Conservation (phyloP, 2,329 filamentous ascomycete species). For the Aspergillus caelatus region DNA sequence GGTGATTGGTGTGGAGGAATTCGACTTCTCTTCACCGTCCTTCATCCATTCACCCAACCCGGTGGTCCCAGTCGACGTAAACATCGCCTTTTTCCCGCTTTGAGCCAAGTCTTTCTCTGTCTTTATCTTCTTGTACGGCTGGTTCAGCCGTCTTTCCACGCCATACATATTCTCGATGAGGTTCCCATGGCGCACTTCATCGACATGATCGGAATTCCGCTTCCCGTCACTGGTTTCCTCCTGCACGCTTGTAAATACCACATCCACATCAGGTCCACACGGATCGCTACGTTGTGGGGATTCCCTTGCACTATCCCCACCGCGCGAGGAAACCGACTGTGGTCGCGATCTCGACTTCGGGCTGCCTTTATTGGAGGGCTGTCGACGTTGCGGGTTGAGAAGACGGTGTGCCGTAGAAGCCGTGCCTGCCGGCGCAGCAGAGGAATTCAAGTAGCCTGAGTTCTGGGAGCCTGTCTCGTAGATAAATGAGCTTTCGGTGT, state of each 20-base stretch:
- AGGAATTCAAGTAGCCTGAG: conserved; percentile 14
- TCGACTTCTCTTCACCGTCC: conserved; percentile 54
- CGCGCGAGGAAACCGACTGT: conserved; percentile 17
- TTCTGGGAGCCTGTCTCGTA: conserved; percentile 26
- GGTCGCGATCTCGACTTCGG: conserved; percentile 21
- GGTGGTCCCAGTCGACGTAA: conserved; percentile 55
- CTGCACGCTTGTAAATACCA: conserved; percentile 33
- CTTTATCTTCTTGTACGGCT: conserved; percentile 69
- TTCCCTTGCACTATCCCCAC: conserved; percentile 10
- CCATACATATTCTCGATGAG: conserved; percentile 77
- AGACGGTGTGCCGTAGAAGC: conserved; percentile 25
- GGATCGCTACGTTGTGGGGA: conserved; percentile 16
- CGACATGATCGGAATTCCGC: conserved; percentile 33
- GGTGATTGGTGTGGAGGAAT: conserved; percentile 53
- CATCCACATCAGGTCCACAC: conserved; percentile 23
- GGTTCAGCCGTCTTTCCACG: conserved; percentile 66
- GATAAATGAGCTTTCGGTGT: conserved; percentile 27
- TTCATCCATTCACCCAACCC: conserved; percentile 68
- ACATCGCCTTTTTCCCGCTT: conserved; percentile 46
- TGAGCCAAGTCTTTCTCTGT: conserved; percentile 50
- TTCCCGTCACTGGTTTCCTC: conserved; percentile 34
- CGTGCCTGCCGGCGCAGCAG: conserved; percentile 30
- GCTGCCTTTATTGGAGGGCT: conserved; percentile 11
- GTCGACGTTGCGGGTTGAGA: conserved; percentile 22
- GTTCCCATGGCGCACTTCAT: conserved; percentile 27